Percentiles rank a stretch among this genome's conserved stretches.
Conservation (phyloP, 2,329 filamentous ascomycete genomes). For the Didymosphaeria variabile region DNA sequence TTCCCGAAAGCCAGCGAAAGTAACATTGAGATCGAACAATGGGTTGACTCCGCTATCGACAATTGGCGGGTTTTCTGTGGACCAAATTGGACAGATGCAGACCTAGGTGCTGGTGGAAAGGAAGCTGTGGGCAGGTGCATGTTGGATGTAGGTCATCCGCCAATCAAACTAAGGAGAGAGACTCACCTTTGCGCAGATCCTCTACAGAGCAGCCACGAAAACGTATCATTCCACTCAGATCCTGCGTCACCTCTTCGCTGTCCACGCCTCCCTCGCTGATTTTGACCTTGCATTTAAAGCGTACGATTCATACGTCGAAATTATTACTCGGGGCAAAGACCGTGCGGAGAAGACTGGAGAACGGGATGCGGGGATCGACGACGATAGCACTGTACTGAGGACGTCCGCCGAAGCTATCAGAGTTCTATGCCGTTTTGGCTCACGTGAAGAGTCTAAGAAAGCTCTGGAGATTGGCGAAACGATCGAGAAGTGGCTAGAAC, state of each 20-base stretch:
- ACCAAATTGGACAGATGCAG: slow-evolving; percentile 78
- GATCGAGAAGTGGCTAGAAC: slow-evolving; percentile 78
- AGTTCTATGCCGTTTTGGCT: slow-evolving; percentile 83
- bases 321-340: slow-evolving; percentile 85
- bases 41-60: slow-evolving; percentile 78
- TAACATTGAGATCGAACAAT: slow-evolving; percentile 81
- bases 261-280: slow-evolving; percentile 87
- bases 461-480: slow-evolving; percentile 75
- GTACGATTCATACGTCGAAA: slow-evolving; percentile 89
- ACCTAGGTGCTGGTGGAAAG: slow-evolving; percentile 83
- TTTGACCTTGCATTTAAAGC: slow-evolving; percentile 92
- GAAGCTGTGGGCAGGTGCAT: slow-evolving; percentile 77
- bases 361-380: slow-evolving; percentile 75
- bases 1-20: slow-evolving; percentile 87
- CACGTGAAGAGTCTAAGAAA: slow-evolving; percentile 77
- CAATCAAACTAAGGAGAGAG: not conserved
- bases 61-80: slow-evolving; percentile 90
- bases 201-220: slow-evolving; percentile 90
- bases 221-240: slow-evolving; percentile 95
- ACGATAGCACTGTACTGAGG: slow-evolving; percentile 77
- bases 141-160: slow-evolving; percentile 65
- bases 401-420: slow-evolving; percentile 83
- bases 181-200: slow-evolving; percentile 61
- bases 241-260: slow-evolving; percentile 83
- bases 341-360: slow-evolving; percentile 79